These are phyloP conservation scores for Vigna trinervia DNA, from an alignment of 306 rosid species.

Conservation along the genomic window DNA sequence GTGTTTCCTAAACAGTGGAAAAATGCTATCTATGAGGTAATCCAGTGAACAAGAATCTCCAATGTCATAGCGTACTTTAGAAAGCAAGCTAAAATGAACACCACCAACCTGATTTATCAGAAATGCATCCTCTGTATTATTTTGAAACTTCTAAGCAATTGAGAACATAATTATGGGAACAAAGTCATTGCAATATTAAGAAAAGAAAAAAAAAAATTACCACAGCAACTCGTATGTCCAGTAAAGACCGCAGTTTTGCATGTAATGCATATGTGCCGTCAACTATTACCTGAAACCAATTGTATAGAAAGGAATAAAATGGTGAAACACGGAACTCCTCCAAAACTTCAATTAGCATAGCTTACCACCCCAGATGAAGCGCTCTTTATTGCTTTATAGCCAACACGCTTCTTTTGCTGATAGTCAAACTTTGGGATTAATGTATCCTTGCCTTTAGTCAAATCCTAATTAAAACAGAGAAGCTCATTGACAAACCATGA, in stretches of 20 bases:
- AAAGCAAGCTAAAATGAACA: constrained; percentile 95
- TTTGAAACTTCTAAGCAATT: constrained; percentile 40
- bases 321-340: constrained; percentile 15
- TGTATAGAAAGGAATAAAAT: constrained; percentile 19
- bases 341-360: constrained; percentile 37
- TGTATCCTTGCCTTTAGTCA: constrained; percentile 84
- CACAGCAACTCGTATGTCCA: constrained; percentile 99
- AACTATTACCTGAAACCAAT: constrained; percentile 77
- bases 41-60: constrained; percentile 99
- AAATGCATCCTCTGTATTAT: constrained; percentile 40
- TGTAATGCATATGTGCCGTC: constrained; percentile 98
- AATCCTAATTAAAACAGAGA: constrained; percentile 66
- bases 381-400: constrained; percentile 78
- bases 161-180: constrained; percentile 37
- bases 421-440: constrained; percentile 84
- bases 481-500: constrained; percentile 33
- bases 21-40: constrained; percentile 97
- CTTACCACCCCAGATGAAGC: constrained; percentile 93
- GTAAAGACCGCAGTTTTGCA: constrained; percentile 93
- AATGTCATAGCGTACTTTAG: constrained; percentile 94
- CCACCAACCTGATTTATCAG: constrained; percentile 88
- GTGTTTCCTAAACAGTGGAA: constrained; percentile 95
- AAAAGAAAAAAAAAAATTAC: constrained; percentile 45
- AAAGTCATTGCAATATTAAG: constrained; percentile 11
- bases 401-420: constrained; percentile 80